Base-by-base conservation (phyloP, 306 rosid genomes). In the Cicer bijugum region DNA sequence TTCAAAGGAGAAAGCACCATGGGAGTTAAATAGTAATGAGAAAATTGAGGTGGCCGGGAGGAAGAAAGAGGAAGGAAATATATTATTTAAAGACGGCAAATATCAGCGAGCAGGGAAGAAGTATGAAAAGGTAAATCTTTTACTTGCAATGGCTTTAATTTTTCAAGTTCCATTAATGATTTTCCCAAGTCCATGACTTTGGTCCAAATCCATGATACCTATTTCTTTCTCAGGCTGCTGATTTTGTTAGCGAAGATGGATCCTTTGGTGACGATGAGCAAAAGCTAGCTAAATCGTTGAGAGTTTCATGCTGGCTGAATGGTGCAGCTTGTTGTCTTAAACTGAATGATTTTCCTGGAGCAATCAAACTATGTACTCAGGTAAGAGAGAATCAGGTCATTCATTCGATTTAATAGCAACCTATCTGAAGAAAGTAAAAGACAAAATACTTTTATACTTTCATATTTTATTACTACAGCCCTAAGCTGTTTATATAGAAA, bases 61-160 rank as follows among this genome's bases (percentile, higher is more conserved):
- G 82, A 90, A 82, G 86, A 90, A 88, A 85, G 91, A 90, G 77
- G 89, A 90, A 83, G 93, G 93, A 52, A 90, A 88, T 74, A 38
- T 82, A 46, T 76, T 90, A 19, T 85, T 82, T 74, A 86, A 83
- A 76, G 65, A 8, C 14, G 85, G 88, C 4, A 88, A 90, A 72
- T 86, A 85, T 81, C 80, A 76, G 37, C 82, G 69, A 67, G 91
- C 93, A 8, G 69, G 67, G 51, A 85, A 86, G 74, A 90, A 86
- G 74, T 90, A 90, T 72, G 90, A 86, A 40, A 85, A 86, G 85
- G 96, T 85, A 79, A 70, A 16, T 46, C 42, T 7, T 42, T 82
- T 64, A 67, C 67, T 64, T 57, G 67, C 12, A 5, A 4, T 58
- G 42, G 62, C 44, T 80, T 46, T 74, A 64, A 37, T 5, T 73